Base-by-base conservation (phyloP, 257 asterid species). In the Scutellaria galericulata region DNA sequence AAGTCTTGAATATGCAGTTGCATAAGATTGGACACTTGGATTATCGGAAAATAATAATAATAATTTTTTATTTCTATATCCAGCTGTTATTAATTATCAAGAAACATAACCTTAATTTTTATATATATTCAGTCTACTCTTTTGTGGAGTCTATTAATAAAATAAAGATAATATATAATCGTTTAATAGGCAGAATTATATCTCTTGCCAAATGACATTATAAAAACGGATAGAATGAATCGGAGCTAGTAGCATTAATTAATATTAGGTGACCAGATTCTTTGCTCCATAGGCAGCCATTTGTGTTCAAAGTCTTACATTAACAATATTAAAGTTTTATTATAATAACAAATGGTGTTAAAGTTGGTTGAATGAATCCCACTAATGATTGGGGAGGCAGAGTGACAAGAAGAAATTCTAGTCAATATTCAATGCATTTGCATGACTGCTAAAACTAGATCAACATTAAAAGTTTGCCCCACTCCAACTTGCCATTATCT, bases 371-470 rank as follows among this genome's bases (percentile, higher is more conserved):
- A 68, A 75, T 70, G 77, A 78, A 82, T 75, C 80, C 45, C 54
- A 55, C 55, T 66, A 77, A 78, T 80, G 83, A 78, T 80, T 72
- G 66, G 83, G 85, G 80, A 70, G 80, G 72, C 81, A 63, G n/a
- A 60, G 78, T 64, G 75, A 77, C 83, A 77, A 37, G 15, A 40
- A 64, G 2, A 64, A 79, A 63, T 60, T 70, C 20, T 68, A 63
- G 78, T 80, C 81, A 74, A 71, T 82, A 64, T 82, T 75, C 86
- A 82, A 78, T 82, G 83, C 54, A 78, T 68, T 12, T 37, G 50
- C 81, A 61, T 55, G 64, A 65, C 80, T 70, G 71, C 70, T 67
- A 39, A n/a, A 6, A 58, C 18, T 64, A 53, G 61, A 65, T 72
- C 3, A 41, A 71, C 53, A 76, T 47, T 72, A 56, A 78, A 64